Evolutionary conservation across 106 monocot species (phyloP).

Genomic region (Amphibolis antarctica): DNA sequence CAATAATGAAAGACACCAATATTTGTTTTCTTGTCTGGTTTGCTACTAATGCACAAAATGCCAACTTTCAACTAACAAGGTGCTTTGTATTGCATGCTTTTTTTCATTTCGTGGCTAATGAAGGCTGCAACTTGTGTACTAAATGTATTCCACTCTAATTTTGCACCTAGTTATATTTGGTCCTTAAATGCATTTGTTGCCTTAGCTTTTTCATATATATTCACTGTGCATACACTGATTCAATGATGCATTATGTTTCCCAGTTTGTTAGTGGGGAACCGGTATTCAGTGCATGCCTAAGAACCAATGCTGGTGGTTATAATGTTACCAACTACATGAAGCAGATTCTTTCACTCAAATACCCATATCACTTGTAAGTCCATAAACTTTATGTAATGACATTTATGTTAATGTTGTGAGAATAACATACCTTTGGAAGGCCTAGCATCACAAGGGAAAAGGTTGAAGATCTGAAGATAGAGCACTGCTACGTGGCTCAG

Average conservation of each 20-base stretch:
- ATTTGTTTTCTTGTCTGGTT: no score
- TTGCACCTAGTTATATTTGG: neutral
- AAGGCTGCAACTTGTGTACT: no score
- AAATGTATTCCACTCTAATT: no score
- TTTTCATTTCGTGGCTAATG: no score
- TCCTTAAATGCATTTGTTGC: neutral
- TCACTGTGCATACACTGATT: neutral
- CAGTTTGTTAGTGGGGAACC: conserved; percentile 84
- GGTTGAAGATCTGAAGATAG: conserved; percentile 78
- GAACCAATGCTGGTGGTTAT: conserved; percentile 86
- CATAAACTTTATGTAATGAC: no score
- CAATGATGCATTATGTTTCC: neutral
- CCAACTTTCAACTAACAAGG: no score
- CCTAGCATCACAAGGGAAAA: conserved; percentile 87
- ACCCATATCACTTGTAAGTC: conserved; percentile 73
- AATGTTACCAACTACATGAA: conserved; percentile 86
- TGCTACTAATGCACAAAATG: no score
- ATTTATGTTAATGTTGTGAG: no score
- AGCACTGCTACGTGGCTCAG: conserved; percentile 74
- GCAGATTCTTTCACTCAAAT: conserved; percentile 91
- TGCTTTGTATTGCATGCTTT: no score
- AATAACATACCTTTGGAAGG: conserved; percentile 22
- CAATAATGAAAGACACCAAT: no score
- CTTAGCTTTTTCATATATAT: neutral
- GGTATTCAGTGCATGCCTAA: conserved; percentile 56